Evolutionary conservation across 2,329 filamentous ascomycete genomes (phyloP).

Genomic region (Dothideomycetidae sp.): DNA sequence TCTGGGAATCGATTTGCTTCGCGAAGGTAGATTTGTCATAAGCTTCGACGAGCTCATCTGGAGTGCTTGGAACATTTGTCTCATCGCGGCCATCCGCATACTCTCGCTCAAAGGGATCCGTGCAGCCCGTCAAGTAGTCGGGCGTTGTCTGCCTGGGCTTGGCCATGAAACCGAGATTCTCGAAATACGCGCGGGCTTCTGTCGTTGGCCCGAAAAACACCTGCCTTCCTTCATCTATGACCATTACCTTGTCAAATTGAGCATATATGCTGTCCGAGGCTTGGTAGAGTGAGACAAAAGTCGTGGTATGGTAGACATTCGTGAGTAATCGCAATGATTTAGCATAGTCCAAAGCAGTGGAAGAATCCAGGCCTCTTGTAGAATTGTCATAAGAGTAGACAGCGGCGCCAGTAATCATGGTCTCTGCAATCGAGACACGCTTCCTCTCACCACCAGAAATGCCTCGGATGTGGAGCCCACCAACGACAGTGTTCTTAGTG

Average conservation of each 20-base stretch:
- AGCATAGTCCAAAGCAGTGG: constrained; percentile 35
- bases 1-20: constrained; percentile 46
- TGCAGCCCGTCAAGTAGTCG: constrained; percentile 70
- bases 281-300: constrained; percentile 77
- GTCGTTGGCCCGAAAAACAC: constrained; percentile 59
- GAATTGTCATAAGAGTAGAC: constrained; percentile 33
- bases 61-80: constrained; percentile 52
- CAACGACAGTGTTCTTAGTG: constrained; percentile 71
- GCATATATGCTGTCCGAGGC: constrained; percentile 51
- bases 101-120: constrained; percentile 68
- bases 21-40: constrained; percentile 53
- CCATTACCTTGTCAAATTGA: constrained; percentile 71
- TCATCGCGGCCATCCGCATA: constrained; percentile 54
- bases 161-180: constrained; percentile 58
- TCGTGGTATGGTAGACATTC: constrained; percentile 69
- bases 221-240: constrained; percentile 61
- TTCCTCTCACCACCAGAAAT: constrained; percentile 41
- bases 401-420: constrained; percentile 30
- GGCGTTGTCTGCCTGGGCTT: constrained; percentile 67
- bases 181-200: constrained; percentile 60
- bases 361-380: constrained; percentile 35
- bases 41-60: constrained; percentile 52
- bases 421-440: constrained; percentile 35
- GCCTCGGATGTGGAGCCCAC: constrained; percentile 66
- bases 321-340: constrained; percentile 47